Base-by-base conservation (phyloP, 2,329 filamentous ascomycete species). In the Fonsecaea monophora region DNA sequence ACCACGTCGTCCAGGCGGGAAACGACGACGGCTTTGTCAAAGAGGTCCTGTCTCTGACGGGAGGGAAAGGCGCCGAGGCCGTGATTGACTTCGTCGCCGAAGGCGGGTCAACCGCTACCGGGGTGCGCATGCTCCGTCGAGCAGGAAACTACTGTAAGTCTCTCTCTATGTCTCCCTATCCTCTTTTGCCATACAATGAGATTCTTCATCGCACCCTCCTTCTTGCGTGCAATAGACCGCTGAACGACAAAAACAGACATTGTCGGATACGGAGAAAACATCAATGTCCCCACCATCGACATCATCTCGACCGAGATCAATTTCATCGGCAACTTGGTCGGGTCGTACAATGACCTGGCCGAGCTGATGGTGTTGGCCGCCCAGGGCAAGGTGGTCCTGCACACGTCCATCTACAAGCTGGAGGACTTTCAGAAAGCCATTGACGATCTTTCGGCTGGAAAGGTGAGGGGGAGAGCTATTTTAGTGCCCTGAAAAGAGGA, bases 241-340 rank as follows among this genome's bases (percentile, higher is more conserved):
- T 45, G 42, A 25, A 18, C 38, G 1, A 12, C 12, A 21, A 18
- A 45, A 12, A 21, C 8, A 50, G 45, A 68, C 45, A 45, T 68
- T 18, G 68, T 68, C 34, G 68, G 62, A 12, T 70, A 70, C 35
- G 62, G 65, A 34, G 62, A 68, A 50, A 60, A 70, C 50, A 45
- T 68, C 37, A 59, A 66, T 10, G 48, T 64, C 10, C 62, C 66
- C 7, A 68, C 68, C 30, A 70, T 66, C 34, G 62, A 70, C 60
- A 68, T 68, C 60, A 68, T 68, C 18, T 69, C 68, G 21, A 66
- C 65, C 5, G 66, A 66, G 62, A 70, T 70, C 58, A 68, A 66
- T 59, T 66, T 68, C 55, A 68, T 68, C 35, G 65, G 68, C 10
- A 66, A 70, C 56, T n/a, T 68, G 37, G 68, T 68, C 4, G 65